Evolutionary conservation across 768 basidiomycete genomes (phyloP).

Genomic region (Hebeloma cylindrosporum): DNA sequence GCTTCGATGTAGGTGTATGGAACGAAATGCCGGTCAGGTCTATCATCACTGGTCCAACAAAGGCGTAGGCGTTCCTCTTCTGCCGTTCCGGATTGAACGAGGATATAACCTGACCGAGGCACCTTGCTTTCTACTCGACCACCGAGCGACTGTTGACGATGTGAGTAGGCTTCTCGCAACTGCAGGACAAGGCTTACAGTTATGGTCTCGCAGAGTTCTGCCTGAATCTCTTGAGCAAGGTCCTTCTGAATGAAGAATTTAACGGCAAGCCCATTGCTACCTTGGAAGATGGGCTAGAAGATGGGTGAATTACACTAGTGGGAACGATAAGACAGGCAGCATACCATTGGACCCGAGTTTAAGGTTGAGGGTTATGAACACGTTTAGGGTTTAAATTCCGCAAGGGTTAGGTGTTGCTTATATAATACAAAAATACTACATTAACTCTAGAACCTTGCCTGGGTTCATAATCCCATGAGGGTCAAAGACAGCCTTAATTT

Average conservation of each 20-base stretch:
- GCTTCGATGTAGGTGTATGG: constrained; percentile 82
- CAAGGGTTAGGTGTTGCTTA: constrained; percentile 36
- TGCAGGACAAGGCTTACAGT: constrained; percentile 43
- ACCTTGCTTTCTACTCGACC: constrained; percentile 79
- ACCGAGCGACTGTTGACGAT: constrained; percentile 57
- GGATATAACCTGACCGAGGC: constrained; percentile 71
- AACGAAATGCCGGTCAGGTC: constrained; percentile 77
- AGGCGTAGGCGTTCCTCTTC: constrained; percentile 76
- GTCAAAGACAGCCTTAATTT: constrained; percentile 87
- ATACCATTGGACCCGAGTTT: constrained; percentile 40
- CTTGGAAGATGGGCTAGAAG: constrained; percentile 69
- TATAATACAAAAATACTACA: constrained; percentile 7
- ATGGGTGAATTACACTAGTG: constrained; percentile 1
- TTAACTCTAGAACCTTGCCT: constrained; percentile 67
- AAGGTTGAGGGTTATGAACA: constrained; percentile 48
- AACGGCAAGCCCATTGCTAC: constrained; percentile 61
- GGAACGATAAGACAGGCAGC: background rate
- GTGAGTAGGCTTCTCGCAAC: background rate
- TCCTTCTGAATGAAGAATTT: constrained; percentile 89
- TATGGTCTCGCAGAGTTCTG: constrained; percentile 72
- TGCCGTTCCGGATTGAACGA: constrained; percentile 63
- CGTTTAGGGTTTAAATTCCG: constrained; percentile 33
- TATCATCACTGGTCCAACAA: constrained; percentile 68
- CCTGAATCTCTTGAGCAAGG: constrained; percentile 63
- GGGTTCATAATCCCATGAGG: constrained; percentile 93